Evolutionary conservation across 768 basidiomycete species (phyloP).

Genomic region (Aureoboletus auriporus): DNA sequence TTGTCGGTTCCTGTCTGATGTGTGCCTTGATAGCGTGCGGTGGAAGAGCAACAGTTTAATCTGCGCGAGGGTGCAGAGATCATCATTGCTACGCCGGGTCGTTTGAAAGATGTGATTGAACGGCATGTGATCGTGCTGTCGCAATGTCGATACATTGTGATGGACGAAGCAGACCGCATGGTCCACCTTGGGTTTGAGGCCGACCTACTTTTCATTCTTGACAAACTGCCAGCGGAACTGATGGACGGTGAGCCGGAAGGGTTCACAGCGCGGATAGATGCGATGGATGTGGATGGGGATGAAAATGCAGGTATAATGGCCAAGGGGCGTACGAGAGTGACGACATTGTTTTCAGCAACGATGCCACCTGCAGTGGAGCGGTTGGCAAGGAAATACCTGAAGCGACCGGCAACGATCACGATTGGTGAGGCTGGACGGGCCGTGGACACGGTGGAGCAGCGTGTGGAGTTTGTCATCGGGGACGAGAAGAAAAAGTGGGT

Average conservation of each 20-base stretch:
- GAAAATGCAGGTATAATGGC: constrained; percentile 41
- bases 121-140: constrained; percentile 91
- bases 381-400: constrained; percentile 89
- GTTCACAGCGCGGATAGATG: constrained; percentile 36
- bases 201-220: constrained; percentile 91
- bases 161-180: constrained; percentile 99
- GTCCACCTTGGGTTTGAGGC: constrained; percentile 96
- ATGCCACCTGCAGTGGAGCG: constrained; percentile 98
- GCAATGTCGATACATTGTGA: constrained; percentile 97
- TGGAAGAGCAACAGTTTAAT: constrained; percentile 98
- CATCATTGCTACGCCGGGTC: constrained; percentile 97
- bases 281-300: constrained; percentile 75
- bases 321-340: constrained; percentile 84
- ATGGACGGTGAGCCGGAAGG: constrained; percentile 70
- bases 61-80: constrained; percentile 98
- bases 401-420: constrained; percentile 90
- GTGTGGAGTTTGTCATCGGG: constrained; percentile 86
- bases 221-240: constrained; percentile 82
- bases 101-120: constrained; percentile 96
- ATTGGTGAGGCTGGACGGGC: constrained; percentile 98
- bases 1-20: constrained; percentile 10
- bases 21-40: constrained; percentile 55
- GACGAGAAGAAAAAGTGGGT: constrained; percentile 97
- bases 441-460: constrained; percentile 96
- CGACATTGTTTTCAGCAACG: constrained; percentile 95